Base-by-base conservation (phyloP, 495 filamentous ascomycete species). In the Daldinia loculata region DNA sequence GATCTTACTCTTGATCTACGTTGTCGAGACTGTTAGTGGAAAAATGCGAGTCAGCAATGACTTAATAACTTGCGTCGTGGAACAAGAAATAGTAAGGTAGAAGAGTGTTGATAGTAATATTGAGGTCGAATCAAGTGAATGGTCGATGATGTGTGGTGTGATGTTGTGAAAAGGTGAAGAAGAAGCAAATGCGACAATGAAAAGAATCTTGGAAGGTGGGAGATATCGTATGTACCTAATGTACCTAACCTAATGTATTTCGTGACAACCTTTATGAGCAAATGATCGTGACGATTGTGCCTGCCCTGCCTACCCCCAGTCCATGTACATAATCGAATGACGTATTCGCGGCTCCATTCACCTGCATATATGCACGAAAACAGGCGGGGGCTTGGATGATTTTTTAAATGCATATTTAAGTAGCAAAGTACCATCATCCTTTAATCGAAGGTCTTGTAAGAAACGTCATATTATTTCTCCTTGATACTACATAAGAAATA, bases 311-410 rank as follows among this genome's bases (percentile, higher is more conserved):
- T 51, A 15, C 24, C 34, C 45, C 38, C 30, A 34, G 14, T 52
- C 43, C 52, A 53, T 56, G 24, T 56, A 43, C 34, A 36, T 26
- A 9, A 38, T 57, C 61, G n/a, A 69, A 73, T 73, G 70, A 73
- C 70, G 70, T 73, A 65, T 66, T 73, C 56, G 32, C 56, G 39
- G 65, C 56, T 62, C 61, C 70, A 72, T 57, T 43, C 2, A 39
- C 6, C 5, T 41, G 50, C 63, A 67, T 72, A 56, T 67, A 56
- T 36, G 38, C 14, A 17, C 29, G 41, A 59, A 38, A 30, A 7
- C 17, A 56, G 26, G 4, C 15, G 14, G 38, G 38, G 36, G 6
- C 9, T 55, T 17, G 15, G 26, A 48, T 48, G 6, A 11, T 3
- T 9, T 8, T 9, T 48, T 67, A 61, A 32, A 50, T 55, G 57